Evolutionary conservation across 2,329 filamentous ascomycete species (phyloP), one percentile per base, ranked within the genome.

Genomic region (Sporothrix brasiliensis): DNA sequence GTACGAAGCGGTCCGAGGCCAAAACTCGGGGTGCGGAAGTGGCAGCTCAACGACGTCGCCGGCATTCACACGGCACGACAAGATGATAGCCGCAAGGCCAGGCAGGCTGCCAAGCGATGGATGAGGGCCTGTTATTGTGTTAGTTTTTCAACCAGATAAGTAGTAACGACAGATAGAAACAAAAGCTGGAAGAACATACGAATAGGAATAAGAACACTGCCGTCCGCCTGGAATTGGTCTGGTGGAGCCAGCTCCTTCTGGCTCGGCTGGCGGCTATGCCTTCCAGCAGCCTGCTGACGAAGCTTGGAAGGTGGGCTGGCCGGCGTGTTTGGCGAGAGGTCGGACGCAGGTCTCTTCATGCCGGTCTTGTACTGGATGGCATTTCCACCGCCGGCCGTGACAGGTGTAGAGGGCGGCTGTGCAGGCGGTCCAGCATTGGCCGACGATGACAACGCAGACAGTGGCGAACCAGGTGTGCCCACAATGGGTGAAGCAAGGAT

Each of bases 41-140:
- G 87, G 87, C 11, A 89, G 78, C 73, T 89, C 86, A 67, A 90
- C 80, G 1, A 80, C 79, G 74, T 89, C 87, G 39, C 85, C 83
- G 30, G 81, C 80, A 16, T 78, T 78, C 27, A 89, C 80, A 74
- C 85, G 80, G 4, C 84, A 82, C 0, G 85, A 88, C 47, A 85
- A 79, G 73, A 90, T 83, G 61, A 89, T 78, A 1, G 84, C 81
- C 0, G 83, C 86, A 6, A 89, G 77, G 0, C 86, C 82, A 1
- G 87, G 88, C 3, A 89, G 79, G 71, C 80, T 80, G 16, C 81
- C 79, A 2, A 82, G 78, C 5, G 83, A 83, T 72, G 85, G 83
- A 71, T 81, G 79, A 2, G 83, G 79, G 73, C 86, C 85, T 65
- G 41, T 13, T 0, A 34, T 14, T 3, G 13, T 47, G 44, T 65